Conservation (phyloP, 176 grass and related monocot species). For the Cenchrus fungigraminus region DNA sequence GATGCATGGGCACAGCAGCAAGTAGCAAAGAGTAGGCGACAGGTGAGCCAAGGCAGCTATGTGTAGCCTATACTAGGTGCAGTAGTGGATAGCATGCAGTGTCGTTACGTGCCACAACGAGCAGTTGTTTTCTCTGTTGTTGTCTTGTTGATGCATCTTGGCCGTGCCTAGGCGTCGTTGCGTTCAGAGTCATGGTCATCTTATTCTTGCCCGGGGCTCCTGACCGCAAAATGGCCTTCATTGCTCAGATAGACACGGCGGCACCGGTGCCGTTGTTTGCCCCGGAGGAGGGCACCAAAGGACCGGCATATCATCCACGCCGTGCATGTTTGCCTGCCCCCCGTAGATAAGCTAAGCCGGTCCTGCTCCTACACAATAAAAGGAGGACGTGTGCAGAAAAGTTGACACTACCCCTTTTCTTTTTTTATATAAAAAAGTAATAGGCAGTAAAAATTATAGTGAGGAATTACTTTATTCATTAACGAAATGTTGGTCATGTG, state of each 20-base stretch:
- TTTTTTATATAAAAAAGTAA: too few species aligned
- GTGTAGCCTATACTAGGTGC: not conserved
- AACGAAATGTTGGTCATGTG: too few species aligned
- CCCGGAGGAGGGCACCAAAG: not conserved
- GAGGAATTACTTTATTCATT: too few species aligned
- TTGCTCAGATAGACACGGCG: constrained; percentile 49
- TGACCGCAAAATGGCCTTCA: constrained; percentile 44
- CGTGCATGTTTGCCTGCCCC: not conserved
- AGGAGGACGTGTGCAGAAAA: not conserved
- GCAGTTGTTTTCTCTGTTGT: not conserved
- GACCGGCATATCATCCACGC: not conserved
- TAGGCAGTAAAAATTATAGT: too few species aligned
- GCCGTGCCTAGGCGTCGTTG: constrained; percentile 42
- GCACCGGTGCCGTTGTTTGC: constrained; percentile 48
- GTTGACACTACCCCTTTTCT: too few species aligned
- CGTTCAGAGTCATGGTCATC: constrained; percentile 66
- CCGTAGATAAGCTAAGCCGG: not conserved
- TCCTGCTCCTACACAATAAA: not conserved
- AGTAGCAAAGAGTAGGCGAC: constrained; percentile 17
- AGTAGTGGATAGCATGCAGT: not conserved
- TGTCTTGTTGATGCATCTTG: not conserved
- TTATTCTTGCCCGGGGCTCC: not conserved
- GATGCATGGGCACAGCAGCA: too few species aligned
- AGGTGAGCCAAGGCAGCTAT: not conserved
- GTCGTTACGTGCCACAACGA: constrained; percentile 47